These are phyloP conservation scores for Strobilomyces confusus DNA, from an alignment of 768 basidiomycete species.

Conservation along the genomic window DNA sequence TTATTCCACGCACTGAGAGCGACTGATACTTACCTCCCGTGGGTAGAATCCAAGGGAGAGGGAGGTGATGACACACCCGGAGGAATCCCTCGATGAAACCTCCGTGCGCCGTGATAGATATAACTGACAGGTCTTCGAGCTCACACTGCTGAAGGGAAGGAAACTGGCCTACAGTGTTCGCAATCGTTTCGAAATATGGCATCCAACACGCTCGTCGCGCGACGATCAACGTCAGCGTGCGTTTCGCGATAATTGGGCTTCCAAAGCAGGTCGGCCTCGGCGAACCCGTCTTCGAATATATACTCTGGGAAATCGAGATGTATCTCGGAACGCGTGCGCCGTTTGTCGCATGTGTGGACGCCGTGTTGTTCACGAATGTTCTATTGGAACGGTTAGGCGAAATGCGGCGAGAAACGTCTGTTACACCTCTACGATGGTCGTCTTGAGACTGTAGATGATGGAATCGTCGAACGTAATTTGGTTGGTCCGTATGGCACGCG, in stretches of 20 bases:
- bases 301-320: slow-evolving; percentile 35
- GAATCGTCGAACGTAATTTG: slow-evolving; percentile 45
- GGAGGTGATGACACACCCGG: slow-evolving; percentile 38
- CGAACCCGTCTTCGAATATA: slow-evolving; percentile 49
- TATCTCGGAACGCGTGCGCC: slow-evolving; percentile 45
- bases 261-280: slow-evolving; percentile 63
- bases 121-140: slow-evolving; percentile 35
- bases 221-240: slow-evolving; percentile 1
- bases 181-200: neutral
- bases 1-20: neutral
- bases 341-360: slow-evolving; percentile 66
- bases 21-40: slow-evolving; percentile 52
- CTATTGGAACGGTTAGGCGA: slow-evolving; percentile 37
- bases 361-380: slow-evolving; percentile 61
- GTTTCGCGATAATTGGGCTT: slow-evolving; percentile 4
- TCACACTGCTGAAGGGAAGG: neutral
- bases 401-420: neutral
- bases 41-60: slow-evolving; percentile 39
- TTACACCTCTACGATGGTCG: slow-evolving; percentile 52
- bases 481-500: slow-evolving; percentile 53
- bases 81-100: slow-evolving; percentile 60
- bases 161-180: neutral
- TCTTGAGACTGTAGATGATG: slow-evolving; percentile 21
- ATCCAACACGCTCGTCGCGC: neutral
- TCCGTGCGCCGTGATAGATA: slow-evolving; percentile 63